phyloP scores from a whole-genome alignment of 148 eudicot genomes.

The Fagopyrum tataricum region DNA sequence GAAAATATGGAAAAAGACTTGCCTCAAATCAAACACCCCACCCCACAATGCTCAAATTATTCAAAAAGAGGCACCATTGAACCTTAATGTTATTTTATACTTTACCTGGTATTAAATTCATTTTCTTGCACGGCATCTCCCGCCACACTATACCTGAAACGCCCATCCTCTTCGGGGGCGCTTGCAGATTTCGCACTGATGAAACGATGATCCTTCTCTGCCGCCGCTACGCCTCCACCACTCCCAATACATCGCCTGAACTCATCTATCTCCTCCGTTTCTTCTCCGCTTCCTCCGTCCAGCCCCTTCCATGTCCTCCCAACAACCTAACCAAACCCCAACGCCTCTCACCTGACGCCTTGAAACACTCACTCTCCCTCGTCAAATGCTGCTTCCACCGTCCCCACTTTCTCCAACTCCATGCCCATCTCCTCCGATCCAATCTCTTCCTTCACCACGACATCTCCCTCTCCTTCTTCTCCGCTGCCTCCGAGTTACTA shows the following conservation, averaged over 20 bases:
- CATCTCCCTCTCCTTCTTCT: slow-evolving; percentile 34
- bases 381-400: slow-evolving; percentile 21
- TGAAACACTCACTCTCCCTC: slow-evolving; percentile 8
- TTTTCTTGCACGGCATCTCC: not conserved
- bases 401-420: slow-evolving; percentile 46
- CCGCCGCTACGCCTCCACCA: not conserved
- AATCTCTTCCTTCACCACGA: slow-evolving; percentile 23
- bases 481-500: not conserved
- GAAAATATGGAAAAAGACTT: too few species aligned
- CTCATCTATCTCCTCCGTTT: not conserved
- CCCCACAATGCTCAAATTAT: too few species aligned
- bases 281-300: not conserved
- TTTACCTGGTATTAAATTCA: not conserved
- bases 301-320: not conserved
- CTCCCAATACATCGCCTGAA: not conserved
- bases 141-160: not conserved
- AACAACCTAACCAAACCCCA: not conserved
- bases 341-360: not conserved
- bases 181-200: not conserved
- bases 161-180: not conserved
- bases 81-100: too few species aligned
- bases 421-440: slow-evolving; percentile 43
- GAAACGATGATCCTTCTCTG: slow-evolving; percentile 5
- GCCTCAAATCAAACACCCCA: too few species aligned
- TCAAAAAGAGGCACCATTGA: too few species aligned